Evolutionary conservation across 768 basidiomycete genomes (phyloP).

Genomic region (Omphalotus guepiniiformis): DNA sequence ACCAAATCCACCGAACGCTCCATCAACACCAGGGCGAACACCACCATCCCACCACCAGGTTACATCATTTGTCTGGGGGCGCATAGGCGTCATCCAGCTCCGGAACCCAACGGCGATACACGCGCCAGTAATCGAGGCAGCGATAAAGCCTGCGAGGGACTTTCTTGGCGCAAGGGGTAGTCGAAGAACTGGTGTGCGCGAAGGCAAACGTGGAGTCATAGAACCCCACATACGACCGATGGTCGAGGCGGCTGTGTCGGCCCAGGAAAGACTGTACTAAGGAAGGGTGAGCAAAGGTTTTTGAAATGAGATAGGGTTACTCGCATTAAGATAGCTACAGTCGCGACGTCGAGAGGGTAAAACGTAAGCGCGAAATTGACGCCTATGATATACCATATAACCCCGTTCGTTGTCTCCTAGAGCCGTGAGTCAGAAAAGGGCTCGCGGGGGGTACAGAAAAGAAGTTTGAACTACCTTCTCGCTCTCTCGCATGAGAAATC

Average conservation of each 20-base stretch:
- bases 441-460: not conserved
- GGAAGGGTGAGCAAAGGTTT: constrained; percentile 5
- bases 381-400: constrained; percentile 88
- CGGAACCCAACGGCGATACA: constrained; percentile 68
- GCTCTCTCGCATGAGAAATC: constrained; percentile 86
- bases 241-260: constrained; percentile 91
- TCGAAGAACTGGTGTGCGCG: constrained; percentile 28
- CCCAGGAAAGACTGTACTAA: constrained; percentile 79
- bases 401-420: constrained; percentile 75
- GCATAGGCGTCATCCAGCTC: constrained; percentile 52
- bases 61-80: constrained; percentile 29
- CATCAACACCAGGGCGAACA: constrained; percentile 20
- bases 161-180: constrained; percentile 80
- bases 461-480: constrained; percentile 60
- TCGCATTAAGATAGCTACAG: constrained; percentile 87
- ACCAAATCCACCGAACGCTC: constrained; percentile 18
- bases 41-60: constrained; percentile 59
- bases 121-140: constrained; percentile 71
- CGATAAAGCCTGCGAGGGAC: constrained; percentile 79
- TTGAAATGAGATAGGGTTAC: constrained; percentile 25
- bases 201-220: constrained; percentile 58
- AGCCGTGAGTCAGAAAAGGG: constrained; percentile 1
- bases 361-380: constrained; percentile 70
- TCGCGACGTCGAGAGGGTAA: constrained; percentile 84
- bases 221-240: constrained; percentile 83